A percentile compares a stretch with the other conserved stretches of the same genome.
phyloP scores from a whole-genome alignment of 345 rosid species.

The Gynandropsis gynandra region DNA sequence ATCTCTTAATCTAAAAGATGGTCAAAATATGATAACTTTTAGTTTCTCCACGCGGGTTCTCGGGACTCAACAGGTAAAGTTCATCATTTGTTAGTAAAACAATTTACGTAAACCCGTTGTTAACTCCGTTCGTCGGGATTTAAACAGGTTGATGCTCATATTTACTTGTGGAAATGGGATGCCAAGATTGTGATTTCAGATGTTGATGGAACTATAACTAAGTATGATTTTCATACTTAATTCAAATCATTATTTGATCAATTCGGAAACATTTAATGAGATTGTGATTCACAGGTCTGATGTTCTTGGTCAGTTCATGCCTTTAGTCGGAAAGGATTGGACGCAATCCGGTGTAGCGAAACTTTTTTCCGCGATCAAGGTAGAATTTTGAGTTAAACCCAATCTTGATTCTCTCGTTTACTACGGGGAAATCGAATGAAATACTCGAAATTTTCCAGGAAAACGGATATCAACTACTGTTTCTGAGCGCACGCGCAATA shows the following conservation, averaged over 20 bases:
- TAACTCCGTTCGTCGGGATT: too few relatives aligned
- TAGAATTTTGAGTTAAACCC: slow-evolving; percentile 17
- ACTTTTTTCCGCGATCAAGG: slow-evolving; percentile 91
- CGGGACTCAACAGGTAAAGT: slow-evolving; percentile 90
- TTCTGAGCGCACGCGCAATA: slow-evolving; percentile 91
- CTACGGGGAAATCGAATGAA: too few relatives aligned
- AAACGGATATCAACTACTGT: slow-evolving; percentile 89
- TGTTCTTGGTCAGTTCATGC: slow-evolving; percentile 95
- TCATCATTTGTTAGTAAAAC: too few relatives aligned
- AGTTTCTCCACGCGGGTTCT: slow-evolving; percentile 84
- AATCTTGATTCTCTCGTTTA: slow-evolving; percentile 5
- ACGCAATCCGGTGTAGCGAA: slow-evolving; percentile 92
- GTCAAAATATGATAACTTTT: slow-evolving; percentile 77
- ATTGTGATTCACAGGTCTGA: slow-evolving; percentile 65
- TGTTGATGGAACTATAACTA: slow-evolving; percentile 96
- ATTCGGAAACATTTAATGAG: slow-evolving; percentile 9
- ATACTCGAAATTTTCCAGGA: slow-evolving; percentile 39
- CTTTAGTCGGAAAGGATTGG: slow-evolving; percentile 96
- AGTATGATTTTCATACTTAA: slow-evolving; percentile 34
- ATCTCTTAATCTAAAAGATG: slow-evolving; percentile 84
- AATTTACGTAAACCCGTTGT: too few relatives aligned
- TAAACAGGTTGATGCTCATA: slow-evolving; percentile 87
- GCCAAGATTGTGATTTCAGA: slow-evolving; percentile 87
- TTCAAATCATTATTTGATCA: neutral
- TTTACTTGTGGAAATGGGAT: slow-evolving; percentile 93